A percentile compares a stretch with the other conserved stretches of the same genome.
These are phyloP conservation scores for Sarocladium brachiariae DNA, from an alignment of 2,329 filamentous ascomycete species.

Conservation along the genomic window DNA sequence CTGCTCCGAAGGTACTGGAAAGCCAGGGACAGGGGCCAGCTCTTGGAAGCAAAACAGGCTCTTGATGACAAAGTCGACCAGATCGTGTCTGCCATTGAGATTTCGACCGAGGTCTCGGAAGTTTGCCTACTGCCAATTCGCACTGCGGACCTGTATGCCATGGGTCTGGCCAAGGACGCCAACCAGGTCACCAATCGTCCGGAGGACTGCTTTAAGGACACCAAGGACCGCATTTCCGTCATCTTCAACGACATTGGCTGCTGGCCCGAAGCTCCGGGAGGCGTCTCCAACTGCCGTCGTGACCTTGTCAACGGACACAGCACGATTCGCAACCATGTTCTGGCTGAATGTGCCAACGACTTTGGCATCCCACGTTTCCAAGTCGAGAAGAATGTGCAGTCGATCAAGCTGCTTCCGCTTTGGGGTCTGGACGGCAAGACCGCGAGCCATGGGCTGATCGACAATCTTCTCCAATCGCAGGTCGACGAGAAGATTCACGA, in stretches of 20 bases:
- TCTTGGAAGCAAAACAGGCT: constrained; percentile 34
- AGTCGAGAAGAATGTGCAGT: constrained; percentile 47
- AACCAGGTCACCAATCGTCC: constrained; percentile 31
- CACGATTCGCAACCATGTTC: constrained; percentile 47
- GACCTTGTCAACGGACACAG: constrained; percentile 47
- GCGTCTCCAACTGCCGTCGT: constrained; percentile 47
- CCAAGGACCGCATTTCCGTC: constrained; percentile 39
- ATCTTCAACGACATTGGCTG: constrained; percentile 46
- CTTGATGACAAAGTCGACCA: constrained; percentile 30
- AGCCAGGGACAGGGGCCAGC: constrained; percentile 33
- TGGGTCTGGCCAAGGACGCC: constrained; percentile 35
- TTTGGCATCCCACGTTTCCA: constrained; percentile 49
- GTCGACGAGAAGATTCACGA: constrained; percentile 38
- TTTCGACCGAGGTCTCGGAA: constrained; percentile 30
- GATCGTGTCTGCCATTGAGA: constrained; percentile 30
- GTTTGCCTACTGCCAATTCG: constrained; percentile 31
- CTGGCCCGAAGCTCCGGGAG: constrained; percentile 46
- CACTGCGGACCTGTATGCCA: constrained; percentile 31
- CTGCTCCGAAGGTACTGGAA: constrained; percentile 39
- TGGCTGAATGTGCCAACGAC: constrained; percentile 48
- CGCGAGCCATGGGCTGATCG: constrained; percentile 46
- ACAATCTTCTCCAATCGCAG: constrained; percentile 44
- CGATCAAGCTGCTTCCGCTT: constrained; percentile 44
- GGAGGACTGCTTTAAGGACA: constrained; percentile 38
- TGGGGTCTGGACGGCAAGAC: constrained; percentile 48